A percentile compares a stretch with the other conserved stretches of the same genome.
Evolutionary conservation across 371 early-diverging fungal species (phyloP).

Genomic region (Amoeboradix gromovi): DNA sequence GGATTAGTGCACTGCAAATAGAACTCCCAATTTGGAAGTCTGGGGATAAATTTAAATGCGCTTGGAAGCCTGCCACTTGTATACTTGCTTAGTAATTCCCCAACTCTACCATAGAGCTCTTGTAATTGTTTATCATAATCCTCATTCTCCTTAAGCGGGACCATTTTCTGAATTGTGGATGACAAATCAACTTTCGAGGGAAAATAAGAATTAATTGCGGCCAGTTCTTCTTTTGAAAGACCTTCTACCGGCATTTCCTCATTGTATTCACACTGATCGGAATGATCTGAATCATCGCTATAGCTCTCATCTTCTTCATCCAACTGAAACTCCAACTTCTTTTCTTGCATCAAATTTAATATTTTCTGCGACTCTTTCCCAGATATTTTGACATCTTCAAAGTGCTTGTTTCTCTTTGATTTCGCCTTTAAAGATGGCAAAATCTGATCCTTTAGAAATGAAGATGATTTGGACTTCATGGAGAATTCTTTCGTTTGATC

Average conservation of each 20-base stretch:
- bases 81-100: constrained; percentile 58
- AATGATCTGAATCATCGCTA: not conserved
- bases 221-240: not conserved
- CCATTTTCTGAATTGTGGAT: not conserved
- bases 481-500: too few relatives aligned
- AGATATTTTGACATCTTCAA: not conserved
- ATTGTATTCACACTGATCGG: not conserved
- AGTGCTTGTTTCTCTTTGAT: not conserved
- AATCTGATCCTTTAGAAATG: not conserved
- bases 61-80: constrained; percentile 84
- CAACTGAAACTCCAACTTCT: not conserved
- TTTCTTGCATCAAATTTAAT: not conserved
- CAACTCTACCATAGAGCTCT: constrained; percentile 14
- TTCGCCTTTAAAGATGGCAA: not conserved
- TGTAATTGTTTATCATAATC: not conserved
- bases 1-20: constrained; percentile 65
- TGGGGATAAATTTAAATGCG: constrained; percentile 90
- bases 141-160: not conserved
- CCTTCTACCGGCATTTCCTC: not conserved
- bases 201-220: not conserved
- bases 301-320: too few relatives aligned
- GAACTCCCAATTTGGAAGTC: constrained; percentile 82
- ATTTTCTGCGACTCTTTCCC: not conserved
- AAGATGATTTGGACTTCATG: too few relatives aligned
- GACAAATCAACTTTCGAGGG: not conserved